Conservation (phyloP, 2,329 filamentous ascomycete genomes). For the Cladophialophora exuberans region DNA sequence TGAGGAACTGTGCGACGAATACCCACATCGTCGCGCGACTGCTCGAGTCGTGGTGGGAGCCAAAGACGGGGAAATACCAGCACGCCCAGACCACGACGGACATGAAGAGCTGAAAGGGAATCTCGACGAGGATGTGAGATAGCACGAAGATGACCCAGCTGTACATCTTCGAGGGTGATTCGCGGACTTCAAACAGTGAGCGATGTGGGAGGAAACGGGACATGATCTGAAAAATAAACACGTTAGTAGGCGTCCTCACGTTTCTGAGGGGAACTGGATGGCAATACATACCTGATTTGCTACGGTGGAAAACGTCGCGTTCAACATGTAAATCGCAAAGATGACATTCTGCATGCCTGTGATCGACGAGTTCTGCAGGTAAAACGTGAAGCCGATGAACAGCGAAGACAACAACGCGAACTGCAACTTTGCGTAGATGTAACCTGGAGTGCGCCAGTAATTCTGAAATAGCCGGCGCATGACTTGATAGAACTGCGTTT, state of each 20-base stretch:
- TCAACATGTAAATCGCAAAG: slow-evolving; percentile 73
- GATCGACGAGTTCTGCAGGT: slow-evolving; percentile 65
- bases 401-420: slow-evolving; percentile 55
- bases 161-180: slow-evolving; percentile 73
- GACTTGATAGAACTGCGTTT: slow-evolving; percentile 66
- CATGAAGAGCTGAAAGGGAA: slow-evolving; percentile 67
- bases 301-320: slow-evolving; percentile 57
- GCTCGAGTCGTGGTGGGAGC: slow-evolving; percentile 58
- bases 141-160: slow-evolving; percentile 74
- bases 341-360: slow-evolving; percentile 72
- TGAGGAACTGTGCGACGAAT: slow-evolving; percentile 73
- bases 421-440: slow-evolving; percentile 66
- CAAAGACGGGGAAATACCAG: slow-evolving; percentile 73
- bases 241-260: slow-evolving; percentile 32
- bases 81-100: slow-evolving; percentile 69
- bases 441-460: slow-evolving; percentile 93
- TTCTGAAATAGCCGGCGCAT: slow-evolving; percentile 78
- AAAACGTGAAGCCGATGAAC: slow-evolving; percentile 64
- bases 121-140: slow-evolving; percentile 69
- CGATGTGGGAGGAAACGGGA: slow-evolving; percentile 71
- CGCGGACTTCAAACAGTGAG: slow-evolving; percentile 67
- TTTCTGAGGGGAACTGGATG: slow-evolving; percentile 54
- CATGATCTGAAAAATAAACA: slow-evolving; percentile 53
- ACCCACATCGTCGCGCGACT: slow-evolving; percentile 49
- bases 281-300: slow-evolving; percentile 54